Conservation (phyloP, 495 filamentous ascomycete species). For the Xanthoparmelia taractica region DNA sequence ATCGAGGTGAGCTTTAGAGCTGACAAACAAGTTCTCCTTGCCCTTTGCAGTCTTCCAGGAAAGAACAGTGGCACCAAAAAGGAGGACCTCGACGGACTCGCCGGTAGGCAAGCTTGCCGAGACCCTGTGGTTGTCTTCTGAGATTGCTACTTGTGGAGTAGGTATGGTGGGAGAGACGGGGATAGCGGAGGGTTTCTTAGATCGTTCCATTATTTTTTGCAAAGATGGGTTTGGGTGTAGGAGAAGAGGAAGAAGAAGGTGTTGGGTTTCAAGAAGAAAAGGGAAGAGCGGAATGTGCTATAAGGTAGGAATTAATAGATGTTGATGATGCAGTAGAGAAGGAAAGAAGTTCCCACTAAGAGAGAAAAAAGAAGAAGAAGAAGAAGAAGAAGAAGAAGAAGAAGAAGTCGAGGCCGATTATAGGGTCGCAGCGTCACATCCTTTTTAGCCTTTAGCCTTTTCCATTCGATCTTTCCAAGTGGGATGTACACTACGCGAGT, state of each 20-base stretch:
- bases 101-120: slow-evolving; percentile 72
- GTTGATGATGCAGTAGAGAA: not conserved
- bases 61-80: slow-evolving; percentile 86
- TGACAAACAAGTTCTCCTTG: slow-evolving; percentile 82
- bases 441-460: too few relatives aligned
- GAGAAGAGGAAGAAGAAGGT: not conserved
- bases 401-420: not conserved
- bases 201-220: slow-evolving; percentile 83
- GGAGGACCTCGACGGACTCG: slow-evolving; percentile 74
- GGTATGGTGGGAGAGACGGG: slow-evolving; percentile 55
- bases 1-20: slow-evolving; percentile 62
- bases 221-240: not conserved
- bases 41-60: slow-evolving; percentile 81
- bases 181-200: slow-evolving; percentile 73
- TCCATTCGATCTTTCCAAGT: not conserved
- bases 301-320: not conserved
- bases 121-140: slow-evolving; percentile 55
- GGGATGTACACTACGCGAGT: slow-evolving; percentile 2
- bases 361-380: not conserved
- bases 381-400: not conserved
- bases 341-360: slow-evolving; percentile 1
- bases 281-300: not conserved
- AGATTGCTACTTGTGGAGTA: slow-evolving; percentile 61
- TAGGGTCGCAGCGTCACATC: not conserved
- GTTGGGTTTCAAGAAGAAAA: not conserved